A percentile compares a stretch with the other conserved stretches of the same genome.
Conservation (phyloP, 768 basidiomycete genomes). For the Rhodocollybia butyracea region DNA sequence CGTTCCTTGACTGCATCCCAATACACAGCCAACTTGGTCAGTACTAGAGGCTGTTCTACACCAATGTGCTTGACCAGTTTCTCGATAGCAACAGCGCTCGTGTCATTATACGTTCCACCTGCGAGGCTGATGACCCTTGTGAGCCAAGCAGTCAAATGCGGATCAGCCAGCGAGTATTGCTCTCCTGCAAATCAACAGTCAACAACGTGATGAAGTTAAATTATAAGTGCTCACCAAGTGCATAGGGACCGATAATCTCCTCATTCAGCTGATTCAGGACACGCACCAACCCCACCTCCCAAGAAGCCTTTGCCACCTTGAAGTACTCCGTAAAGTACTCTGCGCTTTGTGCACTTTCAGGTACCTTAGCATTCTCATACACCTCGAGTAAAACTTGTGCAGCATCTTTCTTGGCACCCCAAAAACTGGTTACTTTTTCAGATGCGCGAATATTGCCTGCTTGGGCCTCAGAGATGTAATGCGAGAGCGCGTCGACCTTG, state of each 20-base stretch:
- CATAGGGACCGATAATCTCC: constrained; percentile 61
- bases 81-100: constrained; percentile 39
- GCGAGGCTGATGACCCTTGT: constrained; percentile 53
- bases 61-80: constrained; percentile 55
- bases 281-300: constrained; percentile 47
- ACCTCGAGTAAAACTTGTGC: constrained; percentile 43
- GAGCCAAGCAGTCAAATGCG: constrained; percentile 80
- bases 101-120: constrained; percentile 53
- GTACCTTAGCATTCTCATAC: constrained; percentile 40
- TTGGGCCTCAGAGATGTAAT: constrained; percentile 51
- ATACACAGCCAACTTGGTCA: constrained; percentile 52
- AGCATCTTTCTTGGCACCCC: constrained; percentile 51
- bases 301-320: constrained; percentile 42
- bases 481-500: constrained; percentile 46
- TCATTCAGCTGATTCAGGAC: constrained; percentile 47
- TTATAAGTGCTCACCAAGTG: constrained; percentile 48
- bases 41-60: constrained; percentile 35
- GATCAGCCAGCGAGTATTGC: constrained; percentile 76
- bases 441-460: constrained; percentile 47
- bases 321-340: constrained; percentile 58
- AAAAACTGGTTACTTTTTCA: constrained; percentile 59
- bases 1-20: constrained; percentile 66
- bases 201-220: neutral
- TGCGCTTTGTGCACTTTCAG: constrained; percentile 34
- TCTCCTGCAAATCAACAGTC: constrained; percentile 56